Evolutionary conservation across 306 rosid genomes (phyloP).

Genomic region (Rubus idaeus): DNA sequence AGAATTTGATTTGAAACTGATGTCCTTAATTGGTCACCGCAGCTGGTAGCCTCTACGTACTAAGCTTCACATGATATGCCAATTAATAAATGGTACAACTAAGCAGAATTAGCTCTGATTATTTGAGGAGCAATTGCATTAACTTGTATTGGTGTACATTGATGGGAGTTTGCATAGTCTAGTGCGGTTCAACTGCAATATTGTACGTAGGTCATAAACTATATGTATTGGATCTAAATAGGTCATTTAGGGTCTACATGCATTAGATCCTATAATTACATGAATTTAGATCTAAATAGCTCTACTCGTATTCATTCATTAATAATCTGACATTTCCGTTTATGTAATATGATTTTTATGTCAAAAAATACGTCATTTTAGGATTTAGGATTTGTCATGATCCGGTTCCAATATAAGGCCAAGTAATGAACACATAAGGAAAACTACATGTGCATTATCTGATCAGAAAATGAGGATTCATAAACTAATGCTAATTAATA

Average conservation of each 20-base stretch:
- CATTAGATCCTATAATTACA: too few relatives aligned
- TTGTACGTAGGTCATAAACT: neutral
- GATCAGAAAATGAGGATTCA: neutral
- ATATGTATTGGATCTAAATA: neutral
- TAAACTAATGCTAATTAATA: neutral
- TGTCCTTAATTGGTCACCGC: neutral
- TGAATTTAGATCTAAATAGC: too few relatives aligned
- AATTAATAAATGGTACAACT: neutral
- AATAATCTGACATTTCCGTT: neutral
- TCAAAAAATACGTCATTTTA: too few relatives aligned
- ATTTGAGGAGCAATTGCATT: neutral
- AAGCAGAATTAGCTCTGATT: neutral
- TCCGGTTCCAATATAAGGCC: neutral
- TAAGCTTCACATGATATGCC: neutral
- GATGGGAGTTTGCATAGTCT: neutral
- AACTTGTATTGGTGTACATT: neutral
- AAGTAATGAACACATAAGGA: neutral
- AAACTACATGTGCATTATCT: neutral
- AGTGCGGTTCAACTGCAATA: neutral
- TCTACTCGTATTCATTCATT: too few relatives aligned
- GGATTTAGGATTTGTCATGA: too few relatives aligned
- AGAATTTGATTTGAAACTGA: neutral
- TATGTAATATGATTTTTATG: neutral
- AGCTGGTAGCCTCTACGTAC: neutral
- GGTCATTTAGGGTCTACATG: too few relatives aligned